Base-by-base conservation (phyloP, 2,329 filamentous ascomycete genomes). In the Trichoderma koningii region DNA sequence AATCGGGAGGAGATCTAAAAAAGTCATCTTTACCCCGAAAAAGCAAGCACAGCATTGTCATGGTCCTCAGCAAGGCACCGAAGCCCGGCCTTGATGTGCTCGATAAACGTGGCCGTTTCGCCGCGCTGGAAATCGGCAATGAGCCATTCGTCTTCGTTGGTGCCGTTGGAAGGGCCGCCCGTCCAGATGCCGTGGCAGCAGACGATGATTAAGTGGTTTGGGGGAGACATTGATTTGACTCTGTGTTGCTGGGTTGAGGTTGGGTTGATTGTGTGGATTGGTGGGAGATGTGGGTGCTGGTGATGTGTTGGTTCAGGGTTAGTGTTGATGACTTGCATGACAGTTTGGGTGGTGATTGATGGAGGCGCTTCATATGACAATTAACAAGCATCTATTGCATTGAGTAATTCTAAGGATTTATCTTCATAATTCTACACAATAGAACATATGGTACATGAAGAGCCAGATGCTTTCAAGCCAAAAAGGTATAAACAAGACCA, bases 111-210 rank as follows among this genome's bases (percentile, higher is more conserved):
- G 6, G 85, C 83, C 3, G 90, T 91, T 76, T 96, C 92, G 65
- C 89, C 89, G 21, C 78, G 80, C 73, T 97, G 93, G 72, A 95
- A 96, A 38, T 83, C 80, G 60, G 91, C 88, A 17, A 96, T 88
- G 34, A 92, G 81, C 88, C 89, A 91, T 73, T 90, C 87, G 6
- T 77, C 68, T 72, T 89, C 87, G 66, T 83, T 77, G 21, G 73
- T 68, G 41, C 87, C 87, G 1, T 76, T 75, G 1, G 77, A 76
- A 2, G 81, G 79, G 0, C 87, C 86, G 28, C 87, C 87, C 15
- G 81, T 77, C 82, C 90, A 96, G 65, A 94, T 91, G 30, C 87
- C 90, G 77, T 96, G 92, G 74, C 92, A 93, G 79, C 92, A 95
- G 57, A 96, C 89, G 55, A 96, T 79, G 59, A 96, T 85, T 12